Evolutionary conservation across 305 asterid species (phyloP).

Genomic region (Fraxinus sp.): DNA sequence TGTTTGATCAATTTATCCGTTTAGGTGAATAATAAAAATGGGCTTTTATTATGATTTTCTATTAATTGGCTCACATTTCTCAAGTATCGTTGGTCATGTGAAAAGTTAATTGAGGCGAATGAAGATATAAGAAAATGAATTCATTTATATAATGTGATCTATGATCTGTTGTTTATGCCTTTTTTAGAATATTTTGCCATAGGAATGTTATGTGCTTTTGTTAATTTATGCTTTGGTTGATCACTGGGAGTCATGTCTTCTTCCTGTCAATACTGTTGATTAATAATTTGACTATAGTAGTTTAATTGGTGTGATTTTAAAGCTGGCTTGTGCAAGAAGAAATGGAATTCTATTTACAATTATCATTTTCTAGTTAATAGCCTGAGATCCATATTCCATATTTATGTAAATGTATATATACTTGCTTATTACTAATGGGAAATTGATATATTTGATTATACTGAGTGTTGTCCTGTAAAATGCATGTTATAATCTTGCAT

Average conservation of each 20-base stretch:
- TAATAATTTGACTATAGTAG: not conserved
- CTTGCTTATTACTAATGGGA: not conserved
- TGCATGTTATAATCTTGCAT: not conserved
- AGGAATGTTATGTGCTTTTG: not conserved
- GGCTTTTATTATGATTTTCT: not conserved
- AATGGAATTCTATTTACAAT: not conserved
- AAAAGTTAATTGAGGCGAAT: not conserved
- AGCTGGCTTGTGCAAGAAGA: not conserved
- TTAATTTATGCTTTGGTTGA: not conserved
- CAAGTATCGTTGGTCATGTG: not conserved
- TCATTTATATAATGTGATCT: not conserved
- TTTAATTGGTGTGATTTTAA: not conserved
- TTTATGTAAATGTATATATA: not conserved
- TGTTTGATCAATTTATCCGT: not conserved
- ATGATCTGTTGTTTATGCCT: not conserved
- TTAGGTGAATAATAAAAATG: not conserved
- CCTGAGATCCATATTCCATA: not conserved
- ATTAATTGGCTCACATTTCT: not conserved
- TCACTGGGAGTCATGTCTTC: not conserved
- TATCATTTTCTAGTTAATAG: not conserved
- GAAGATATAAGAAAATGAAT: not conserved
- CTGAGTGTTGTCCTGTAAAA: not conserved
- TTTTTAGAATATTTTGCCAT: not conserved
- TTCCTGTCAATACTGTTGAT: not conserved
- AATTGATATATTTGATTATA: not conserved